Evolutionary conservation across 352 stramenopile species (phyloP).

Genomic region (Pythium phragmitis): DNA sequence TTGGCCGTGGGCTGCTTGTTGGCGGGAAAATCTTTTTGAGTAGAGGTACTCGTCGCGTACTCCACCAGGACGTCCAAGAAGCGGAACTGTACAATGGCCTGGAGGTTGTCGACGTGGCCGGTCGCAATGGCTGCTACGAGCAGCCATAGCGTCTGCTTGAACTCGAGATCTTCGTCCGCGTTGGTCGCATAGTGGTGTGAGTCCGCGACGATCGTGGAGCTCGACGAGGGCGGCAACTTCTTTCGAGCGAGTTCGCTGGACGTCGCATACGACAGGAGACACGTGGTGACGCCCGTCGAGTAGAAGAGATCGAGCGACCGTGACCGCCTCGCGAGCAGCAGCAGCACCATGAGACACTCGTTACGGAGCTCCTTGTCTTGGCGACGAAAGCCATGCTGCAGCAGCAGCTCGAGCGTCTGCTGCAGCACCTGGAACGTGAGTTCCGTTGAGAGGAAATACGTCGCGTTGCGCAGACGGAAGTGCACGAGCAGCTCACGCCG

Average conservation of each 20-base stretch:
- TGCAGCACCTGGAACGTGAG: slow-evolving; percentile 61
- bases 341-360: slow-evolving; percentile 66
- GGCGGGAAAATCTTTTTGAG: background rate
- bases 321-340: slow-evolving; percentile 51
- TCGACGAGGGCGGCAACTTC: background rate
- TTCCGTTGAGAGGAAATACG: slow-evolving; percentile 57
- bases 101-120: slow-evolving; percentile 52
- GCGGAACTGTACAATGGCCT: slow-evolving; percentile 63
- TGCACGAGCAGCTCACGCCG: slow-evolving; percentile 57
- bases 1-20: background rate
- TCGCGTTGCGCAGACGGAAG: slow-evolving; percentile 63
- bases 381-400: slow-evolving; percentile 55
- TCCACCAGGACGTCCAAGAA: slow-evolving; percentile 62
- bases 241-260: slow-evolving; percentile 41
- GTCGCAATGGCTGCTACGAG: slow-evolving; percentile 51
- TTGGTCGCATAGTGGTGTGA: slow-evolving; percentile 64
- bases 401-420: slow-evolving; percentile 53
- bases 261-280: slow-evolving; percentile 63
- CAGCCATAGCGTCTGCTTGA: slow-evolving; percentile 80
- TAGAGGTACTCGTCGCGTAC: slow-evolving; percentile 38
- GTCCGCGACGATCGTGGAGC: slow-evolving; percentile 45
- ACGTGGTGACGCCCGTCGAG: slow-evolving; percentile 52
- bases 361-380: slow-evolving; percentile 84
- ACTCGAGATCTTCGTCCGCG: slow-evolving; percentile 75
- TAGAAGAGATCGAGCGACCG: slow-evolving; percentile 58